Conservation (phyloP, 768 basidiomycete genomes). For the Boletus tomentosulus region DNA sequence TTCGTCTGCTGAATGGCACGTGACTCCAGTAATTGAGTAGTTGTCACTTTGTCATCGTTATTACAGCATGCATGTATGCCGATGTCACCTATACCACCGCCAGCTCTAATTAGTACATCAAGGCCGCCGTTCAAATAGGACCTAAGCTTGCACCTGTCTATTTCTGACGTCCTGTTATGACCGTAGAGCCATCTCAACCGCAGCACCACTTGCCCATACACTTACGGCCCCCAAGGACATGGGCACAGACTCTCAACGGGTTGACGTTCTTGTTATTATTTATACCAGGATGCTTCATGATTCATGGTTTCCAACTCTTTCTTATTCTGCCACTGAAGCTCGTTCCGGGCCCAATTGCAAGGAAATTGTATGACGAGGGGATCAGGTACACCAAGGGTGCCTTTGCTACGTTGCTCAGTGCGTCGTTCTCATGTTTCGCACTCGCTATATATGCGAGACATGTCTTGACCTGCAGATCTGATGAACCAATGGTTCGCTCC, state of each 20-base stretch:
- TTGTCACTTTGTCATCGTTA: slow-evolving; percentile 9
- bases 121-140: slow-evolving; percentile 13
- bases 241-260: slow-evolving; percentile 47
- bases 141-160: not conserved
- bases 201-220: slow-evolving; percentile 49
- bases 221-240: slow-evolving; percentile 50
- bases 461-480: slow-evolving; percentile 46
- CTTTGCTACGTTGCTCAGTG: slow-evolving; percentile 72
- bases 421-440: slow-evolving; percentile 25
- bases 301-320: slow-evolving; percentile 70
- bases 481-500: slow-evolving; percentile 84
- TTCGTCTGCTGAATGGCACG: not conserved
- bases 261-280: slow-evolving; percentile 56
- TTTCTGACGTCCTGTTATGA: slow-evolving; percentile 15
- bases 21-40: not conserved
- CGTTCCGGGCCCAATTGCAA: slow-evolving; percentile 55
- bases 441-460: not conserved
- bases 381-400: slow-evolving; percentile 80
- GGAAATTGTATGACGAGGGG: slow-evolving; percentile 58
- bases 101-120: not conserved
- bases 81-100: not conserved
- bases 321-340: slow-evolving; percentile 64
- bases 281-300: slow-evolving; percentile 59
- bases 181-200: slow-evolving; percentile 8
- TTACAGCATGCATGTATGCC: slow-evolving; percentile 7